A percentile compares a stretch with the other conserved stretches of the same genome.
These are phyloP conservation scores for Russula olivacea DNA, from an alignment of 768 basidiomycete genomes.

Conservation along the genomic window DNA sequence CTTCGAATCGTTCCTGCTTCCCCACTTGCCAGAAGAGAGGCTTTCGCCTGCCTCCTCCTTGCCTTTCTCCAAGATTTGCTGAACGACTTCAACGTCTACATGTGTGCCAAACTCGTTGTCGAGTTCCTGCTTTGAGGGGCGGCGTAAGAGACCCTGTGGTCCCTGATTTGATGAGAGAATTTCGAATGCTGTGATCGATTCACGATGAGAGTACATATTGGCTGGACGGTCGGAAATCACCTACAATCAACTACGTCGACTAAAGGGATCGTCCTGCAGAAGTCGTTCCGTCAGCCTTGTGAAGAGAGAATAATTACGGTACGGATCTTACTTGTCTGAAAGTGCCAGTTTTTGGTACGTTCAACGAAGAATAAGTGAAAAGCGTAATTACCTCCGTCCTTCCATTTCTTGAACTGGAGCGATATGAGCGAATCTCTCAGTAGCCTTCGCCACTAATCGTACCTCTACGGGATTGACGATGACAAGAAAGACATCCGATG, in stretches of 20 bases:
- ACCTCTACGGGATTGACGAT: constrained; percentile 66
- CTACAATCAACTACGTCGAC: constrained; percentile 77
- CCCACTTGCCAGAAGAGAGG: constrained; percentile 30
- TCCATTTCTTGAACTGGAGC: constrained; percentile 69
- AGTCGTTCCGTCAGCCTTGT: neutral
- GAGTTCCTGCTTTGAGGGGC: constrained; percentile 78
- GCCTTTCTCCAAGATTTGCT: constrained; percentile 57
- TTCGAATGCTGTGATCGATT: constrained; percentile 49
- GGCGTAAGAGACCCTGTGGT: constrained; percentile 66
- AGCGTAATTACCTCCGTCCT: constrained; percentile 57
- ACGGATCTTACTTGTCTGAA: constrained; percentile 58
- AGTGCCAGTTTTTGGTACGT: constrained; percentile 22
- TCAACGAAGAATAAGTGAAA: constrained; percentile 23
- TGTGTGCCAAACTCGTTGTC: constrained; percentile 62
- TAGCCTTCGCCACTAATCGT: constrained; percentile 23
- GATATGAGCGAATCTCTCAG: constrained; percentile 7
- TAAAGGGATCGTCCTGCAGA: constrained; percentile 56
- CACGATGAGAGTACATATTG: neutral
- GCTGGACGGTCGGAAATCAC: constrained; percentile 28
- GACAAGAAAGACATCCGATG: constrained; percentile 66
- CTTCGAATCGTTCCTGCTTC: constrained; percentile 26
- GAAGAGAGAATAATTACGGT: constrained; percentile 48
- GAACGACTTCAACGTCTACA: constrained; percentile 60
- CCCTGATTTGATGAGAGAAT: constrained; percentile 71
- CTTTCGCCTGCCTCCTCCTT: constrained; percentile 49